These are phyloP conservation scores for Colletotrichum salicis DNA, from an alignment of 2,329 filamentous ascomycete genomes.

Conservation along the genomic window DNA sequence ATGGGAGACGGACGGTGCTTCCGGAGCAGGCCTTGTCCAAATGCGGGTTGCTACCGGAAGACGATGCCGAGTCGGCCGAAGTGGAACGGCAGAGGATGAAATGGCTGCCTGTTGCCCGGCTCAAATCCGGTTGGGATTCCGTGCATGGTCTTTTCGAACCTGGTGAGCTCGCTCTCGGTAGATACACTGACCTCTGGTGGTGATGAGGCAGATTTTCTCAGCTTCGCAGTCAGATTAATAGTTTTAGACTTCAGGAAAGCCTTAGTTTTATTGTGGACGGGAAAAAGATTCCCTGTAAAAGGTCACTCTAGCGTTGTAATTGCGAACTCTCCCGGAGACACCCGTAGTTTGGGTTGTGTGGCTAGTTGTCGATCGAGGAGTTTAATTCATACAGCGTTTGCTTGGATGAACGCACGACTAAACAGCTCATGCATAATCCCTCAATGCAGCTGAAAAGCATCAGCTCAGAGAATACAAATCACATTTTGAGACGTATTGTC, in stretches of 20 bases:
- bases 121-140: constrained; percentile 17
- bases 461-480: background rate
- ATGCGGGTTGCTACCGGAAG: constrained; percentile 76
- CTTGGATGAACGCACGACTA: background rate
- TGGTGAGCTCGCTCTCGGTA: constrained; percentile 5
- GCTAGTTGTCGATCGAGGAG: background rate
- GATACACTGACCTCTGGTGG: constrained; percentile 20
- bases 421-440: background rate
- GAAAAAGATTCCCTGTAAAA: no score
- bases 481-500: background rate
- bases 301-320: no score
- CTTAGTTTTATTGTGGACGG: no score
- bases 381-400: background rate
- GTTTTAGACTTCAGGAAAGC: no score
- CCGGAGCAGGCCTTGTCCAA: constrained; percentile 79
- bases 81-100: constrained; percentile 9
- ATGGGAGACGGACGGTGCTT: constrained; percentile 83
- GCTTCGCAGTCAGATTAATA: no score
- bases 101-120: background rate
- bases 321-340: background rate
- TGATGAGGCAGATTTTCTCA: background rate
- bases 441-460: background rate
- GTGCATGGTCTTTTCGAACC: constrained; percentile 20
- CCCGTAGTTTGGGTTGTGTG: background rate
- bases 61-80: constrained; percentile 1